Evolutionary conservation across 192 early-diverging fungal species (phyloP).

Genomic region (Entomortierella lignicola): DNA sequence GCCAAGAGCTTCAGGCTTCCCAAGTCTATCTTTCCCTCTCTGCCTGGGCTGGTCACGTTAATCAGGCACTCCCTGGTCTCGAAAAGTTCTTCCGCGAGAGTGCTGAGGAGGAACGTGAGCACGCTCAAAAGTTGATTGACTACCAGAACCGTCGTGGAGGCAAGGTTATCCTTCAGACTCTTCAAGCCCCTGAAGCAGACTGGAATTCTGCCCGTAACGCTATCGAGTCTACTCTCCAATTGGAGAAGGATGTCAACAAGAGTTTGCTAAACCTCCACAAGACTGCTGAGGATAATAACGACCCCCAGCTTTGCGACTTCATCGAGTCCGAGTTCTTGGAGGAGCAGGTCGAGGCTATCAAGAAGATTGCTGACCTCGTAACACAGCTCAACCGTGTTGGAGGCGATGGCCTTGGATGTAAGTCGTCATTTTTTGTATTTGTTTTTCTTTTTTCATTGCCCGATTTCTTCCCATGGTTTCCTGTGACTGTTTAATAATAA

Average conservation of each 20-base stretch:
- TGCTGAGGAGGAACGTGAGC: slow-evolving; percentile 60
- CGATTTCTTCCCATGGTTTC: not conserved
- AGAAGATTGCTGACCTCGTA: slow-evolving; percentile 64
- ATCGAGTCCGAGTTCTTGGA: slow-evolving; percentile 60
- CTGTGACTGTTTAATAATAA: slow-evolving; percentile 6
- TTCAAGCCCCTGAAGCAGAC: slow-evolving; percentile 66
- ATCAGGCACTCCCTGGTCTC: slow-evolving; percentile 62
- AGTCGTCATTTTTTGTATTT: slow-evolving; percentile 4
- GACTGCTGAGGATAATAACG: slow-evolving; percentile 61
- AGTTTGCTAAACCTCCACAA: slow-evolving; percentile 65
- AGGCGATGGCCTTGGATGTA: slow-evolving; percentile 58
- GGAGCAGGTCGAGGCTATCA: slow-evolving; percentile 68
- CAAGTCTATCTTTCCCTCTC: slow-evolving; percentile 67
- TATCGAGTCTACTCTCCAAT: slow-evolving; percentile 64
- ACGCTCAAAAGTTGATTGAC: slow-evolving; percentile 60
- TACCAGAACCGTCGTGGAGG: slow-evolving; percentile 69
- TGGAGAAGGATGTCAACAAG: slow-evolving; percentile 71
- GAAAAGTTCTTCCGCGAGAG: slow-evolving; percentile 65
- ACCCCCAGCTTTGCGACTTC: slow-evolving; percentile 69
- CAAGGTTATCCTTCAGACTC: slow-evolving; percentile 60
- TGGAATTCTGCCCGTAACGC: slow-evolving; percentile 70
- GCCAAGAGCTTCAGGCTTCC: slow-evolving; percentile 68
- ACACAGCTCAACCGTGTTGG: slow-evolving; percentile 67
- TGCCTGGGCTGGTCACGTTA: slow-evolving; percentile 61
- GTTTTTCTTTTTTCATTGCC: not conserved